Evolutionary conservation across 305 asterid genomes (phyloP).

Genomic region (Petunia hybrid): DNA sequence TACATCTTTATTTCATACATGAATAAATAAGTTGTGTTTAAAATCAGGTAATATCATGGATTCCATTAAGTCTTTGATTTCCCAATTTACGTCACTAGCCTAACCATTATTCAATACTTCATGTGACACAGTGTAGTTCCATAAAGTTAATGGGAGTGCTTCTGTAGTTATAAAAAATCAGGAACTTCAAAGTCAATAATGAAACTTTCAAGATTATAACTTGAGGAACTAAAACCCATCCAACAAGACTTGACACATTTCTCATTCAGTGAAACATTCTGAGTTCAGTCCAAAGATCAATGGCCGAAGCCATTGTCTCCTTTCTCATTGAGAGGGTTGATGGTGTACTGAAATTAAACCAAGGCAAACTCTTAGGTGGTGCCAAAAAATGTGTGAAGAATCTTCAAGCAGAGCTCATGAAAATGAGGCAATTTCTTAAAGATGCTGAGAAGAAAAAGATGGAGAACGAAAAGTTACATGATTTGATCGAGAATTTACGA

Average conservation of each 20-base stretch:
- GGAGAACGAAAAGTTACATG: not conserved
- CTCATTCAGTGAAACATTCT: not conserved
- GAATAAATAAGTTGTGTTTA: too few relatives aligned
- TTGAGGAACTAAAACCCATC: not conserved
- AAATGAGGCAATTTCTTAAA: not conserved
- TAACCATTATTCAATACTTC: not conserved
- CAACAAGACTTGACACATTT: not conserved
- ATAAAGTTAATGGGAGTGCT: not conserved
- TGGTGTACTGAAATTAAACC: conserved; percentile 2
- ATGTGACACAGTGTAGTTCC: not conserved
- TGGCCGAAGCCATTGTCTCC: conserved; percentile 28
- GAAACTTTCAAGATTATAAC: not conserved
- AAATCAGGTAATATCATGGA: not conserved
- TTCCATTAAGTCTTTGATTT: not conserved
- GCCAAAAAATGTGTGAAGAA: conserved; percentile 2
- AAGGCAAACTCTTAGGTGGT: conserved; percentile 1
- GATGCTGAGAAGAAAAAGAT: conserved; percentile 13
- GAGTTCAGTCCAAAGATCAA: not conserved
- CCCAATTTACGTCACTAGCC: not conserved
- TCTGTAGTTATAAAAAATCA: not conserved
- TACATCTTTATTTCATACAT: too few relatives aligned
- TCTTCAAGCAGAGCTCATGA: conserved; percentile 3
- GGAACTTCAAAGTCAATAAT: not conserved
- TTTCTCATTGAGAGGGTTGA: conserved; percentile 27
- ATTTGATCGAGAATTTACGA: not conserved